These are phyloP conservation scores for Naganishia albida DNA, from an alignment of 1,284 basidiomycete genomes.

Conservation along the genomic window DNA sequence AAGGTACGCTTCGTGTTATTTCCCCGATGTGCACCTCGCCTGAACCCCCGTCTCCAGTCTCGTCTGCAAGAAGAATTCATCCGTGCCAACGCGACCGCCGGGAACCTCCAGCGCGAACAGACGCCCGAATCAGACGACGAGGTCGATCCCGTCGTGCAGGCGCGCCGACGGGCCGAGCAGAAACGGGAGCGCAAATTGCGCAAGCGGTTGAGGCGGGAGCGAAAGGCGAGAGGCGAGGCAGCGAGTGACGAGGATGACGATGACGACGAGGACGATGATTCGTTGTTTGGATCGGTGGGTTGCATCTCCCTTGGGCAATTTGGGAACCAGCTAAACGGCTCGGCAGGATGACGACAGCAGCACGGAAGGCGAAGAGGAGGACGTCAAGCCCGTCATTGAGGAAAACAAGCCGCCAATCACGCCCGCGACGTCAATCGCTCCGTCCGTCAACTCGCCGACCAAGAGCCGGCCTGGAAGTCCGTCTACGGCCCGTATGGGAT, in stretches of 20 bases:
- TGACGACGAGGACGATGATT: slow-evolving; percentile 27
- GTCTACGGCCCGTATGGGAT: slow-evolving; percentile 2
- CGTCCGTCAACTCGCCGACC: slow-evolving; percentile 8
- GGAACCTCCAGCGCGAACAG: slow-evolving; percentile 30
- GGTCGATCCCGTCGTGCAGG: slow-evolving; percentile 18
- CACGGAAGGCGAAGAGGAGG: slow-evolving; percentile 11
- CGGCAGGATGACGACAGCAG: background rate
- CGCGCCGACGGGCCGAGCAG: slow-evolving; percentile 18
- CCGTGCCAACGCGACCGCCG: slow-evolving; percentile 33
- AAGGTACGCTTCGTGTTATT: slow-evolving; percentile 15
- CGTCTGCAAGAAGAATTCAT: slow-evolving; percentile 29
- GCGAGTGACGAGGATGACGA: slow-evolving; percentile 26
- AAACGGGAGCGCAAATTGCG: slow-evolving; percentile 25
- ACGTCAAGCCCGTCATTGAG: slow-evolving; percentile 31
- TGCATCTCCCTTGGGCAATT: no score
- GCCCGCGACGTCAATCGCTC: background rate
- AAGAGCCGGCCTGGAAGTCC: slow-evolving; percentile 17
- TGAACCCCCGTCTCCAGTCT: no score
- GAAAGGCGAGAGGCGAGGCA: slow-evolving; percentile 25
- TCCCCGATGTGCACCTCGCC: background rate
- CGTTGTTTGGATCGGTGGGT: slow-evolving; percentile 24
- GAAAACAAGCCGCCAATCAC: slow-evolving; percentile 2
- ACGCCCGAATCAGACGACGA: slow-evolving; percentile 28
- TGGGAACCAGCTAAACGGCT: background rate
- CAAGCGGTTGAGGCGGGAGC: slow-evolving; percentile 24